A percentile compares a stretch with the other conserved stretches of the same genome.
Evolutionary conservation across 1,284 basidiomycete genomes (phyloP).

Genomic region (Puccinia hordei): DNA sequence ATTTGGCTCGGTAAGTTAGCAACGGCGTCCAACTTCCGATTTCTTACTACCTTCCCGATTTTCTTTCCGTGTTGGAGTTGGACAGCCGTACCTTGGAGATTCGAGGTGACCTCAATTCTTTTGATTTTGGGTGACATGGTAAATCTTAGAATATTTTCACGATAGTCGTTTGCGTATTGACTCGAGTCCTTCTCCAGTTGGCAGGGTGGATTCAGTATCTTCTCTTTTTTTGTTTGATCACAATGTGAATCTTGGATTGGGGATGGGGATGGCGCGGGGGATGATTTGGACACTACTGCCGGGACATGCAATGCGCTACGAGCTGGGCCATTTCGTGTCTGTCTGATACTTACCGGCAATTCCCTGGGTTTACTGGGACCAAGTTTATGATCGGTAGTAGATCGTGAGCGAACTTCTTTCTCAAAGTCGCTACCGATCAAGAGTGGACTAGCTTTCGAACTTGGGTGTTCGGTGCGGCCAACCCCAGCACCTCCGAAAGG

Average conservation of each 20-base stretch:
- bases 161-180: conserved; percentile 4
- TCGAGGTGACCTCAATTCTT: conserved; percentile 2
- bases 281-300: background rate
- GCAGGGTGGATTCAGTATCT: background rate
- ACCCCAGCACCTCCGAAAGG: background rate
- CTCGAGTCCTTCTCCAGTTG: background rate
- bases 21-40: background rate
- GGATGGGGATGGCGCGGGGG: background rate
- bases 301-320: background rate
- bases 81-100: background rate
- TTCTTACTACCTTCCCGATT: background rate
- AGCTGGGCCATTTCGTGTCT: background rate
- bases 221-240: background rate
- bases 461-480: background rate
- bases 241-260: background rate
- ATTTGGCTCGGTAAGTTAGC: conserved; percentile 1
- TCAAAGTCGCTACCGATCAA: background rate
- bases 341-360: background rate
- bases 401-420: conserved; percentile 34
- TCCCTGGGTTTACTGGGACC: background rate
- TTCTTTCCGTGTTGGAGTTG: conserved; percentile 9
- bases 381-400: background rate
- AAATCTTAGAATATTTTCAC: background rate
- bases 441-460: background rate
- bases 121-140: conserved; percentile 12